A percentile compares a stretch with the other conserved stretches of the same genome.
phyloP scores from a whole-genome alignment of 805 yeast genomes.

The Alloascoidea africana region DNA sequence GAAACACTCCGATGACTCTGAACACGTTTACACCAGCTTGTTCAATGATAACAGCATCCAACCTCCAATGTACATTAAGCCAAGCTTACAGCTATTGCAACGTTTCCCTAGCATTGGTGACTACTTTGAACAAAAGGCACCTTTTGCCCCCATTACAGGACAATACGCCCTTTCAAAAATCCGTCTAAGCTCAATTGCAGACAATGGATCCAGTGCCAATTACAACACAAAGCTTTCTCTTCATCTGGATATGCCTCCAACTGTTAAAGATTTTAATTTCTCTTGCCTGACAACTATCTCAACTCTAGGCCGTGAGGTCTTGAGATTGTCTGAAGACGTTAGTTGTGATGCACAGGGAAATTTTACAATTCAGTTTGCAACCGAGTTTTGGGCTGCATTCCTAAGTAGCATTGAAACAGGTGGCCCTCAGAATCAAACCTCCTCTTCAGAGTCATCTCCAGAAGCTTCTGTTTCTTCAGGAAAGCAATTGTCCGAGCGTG shows the following conservation, averaged over 20 bases:
- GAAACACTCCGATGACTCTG: too few relatives aligned
- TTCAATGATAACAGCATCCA: background rate
- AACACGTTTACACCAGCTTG: background rate
- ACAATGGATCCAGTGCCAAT: constrained; percentile 1
- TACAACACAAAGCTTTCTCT: constrained; percentile 2
- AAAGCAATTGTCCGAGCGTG: background rate
- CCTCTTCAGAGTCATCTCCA: background rate
- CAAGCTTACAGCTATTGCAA: background rate
- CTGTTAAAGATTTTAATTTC: constrained; percentile 11
- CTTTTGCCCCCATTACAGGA: constrained; percentile 3
- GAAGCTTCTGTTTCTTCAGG: too few relatives aligned
- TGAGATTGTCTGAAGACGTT: constrained; percentile 14
- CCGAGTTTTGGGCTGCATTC: constrained; percentile 23
- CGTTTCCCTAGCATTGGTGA: background rate
- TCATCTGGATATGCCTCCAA: constrained; percentile 3
- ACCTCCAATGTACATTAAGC: background rate
- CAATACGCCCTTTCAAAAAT: background rate
- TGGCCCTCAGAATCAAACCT: constrained; percentile 1
- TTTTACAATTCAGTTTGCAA: constrained; percentile 18
- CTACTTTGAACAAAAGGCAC: constrained; percentile 2
- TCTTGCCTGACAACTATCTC: constrained; percentile 16
- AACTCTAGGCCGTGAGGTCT: constrained; percentile 16
- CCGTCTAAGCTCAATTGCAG: background rate
- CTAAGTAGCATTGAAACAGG: constrained; percentile 13
- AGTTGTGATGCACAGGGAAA: constrained; percentile 15